Evolutionary conservation across 2,329 filamentous ascomycete species (phyloP).

Genomic region (Bipolaris gigantea): DNA sequence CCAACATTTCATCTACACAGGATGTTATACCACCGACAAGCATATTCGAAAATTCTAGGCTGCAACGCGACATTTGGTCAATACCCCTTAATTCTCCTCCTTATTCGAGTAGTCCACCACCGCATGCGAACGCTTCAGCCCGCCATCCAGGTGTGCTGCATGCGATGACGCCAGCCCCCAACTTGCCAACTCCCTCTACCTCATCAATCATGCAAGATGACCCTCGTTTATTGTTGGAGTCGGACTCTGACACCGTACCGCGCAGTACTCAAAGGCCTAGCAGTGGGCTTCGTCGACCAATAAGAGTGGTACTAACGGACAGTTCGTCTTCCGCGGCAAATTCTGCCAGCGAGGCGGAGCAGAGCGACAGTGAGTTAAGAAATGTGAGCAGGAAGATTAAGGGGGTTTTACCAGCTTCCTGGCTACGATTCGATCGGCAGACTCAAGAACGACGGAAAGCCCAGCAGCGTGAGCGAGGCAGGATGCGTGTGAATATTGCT

Average conservation of each 20-base stretch:
- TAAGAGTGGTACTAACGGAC: conserved; percentile 24
- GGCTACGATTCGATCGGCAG: conserved; percentile 52
- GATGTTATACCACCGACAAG: conserved; percentile 8
- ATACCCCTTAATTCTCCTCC: conserved; percentile 51
- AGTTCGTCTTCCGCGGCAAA: conserved; percentile 23
- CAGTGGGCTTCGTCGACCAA: conserved; percentile 14
- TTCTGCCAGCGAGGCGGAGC: conserved; percentile 34
- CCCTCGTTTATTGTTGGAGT: conserved; percentile 13
- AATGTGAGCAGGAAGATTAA: conserved; percentile 48
- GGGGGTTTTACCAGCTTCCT: conserved; percentile 55
- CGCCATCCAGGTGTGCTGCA: conserved; percentile 6
- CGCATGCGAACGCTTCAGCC: conserved; percentile 9
- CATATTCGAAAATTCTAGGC: conserved; percentile 7
- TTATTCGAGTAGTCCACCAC: conserved; percentile 36
- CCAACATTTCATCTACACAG: conserved; percentile 21
- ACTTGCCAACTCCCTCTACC: conserved; percentile 37
- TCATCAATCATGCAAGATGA: conserved; percentile 35
- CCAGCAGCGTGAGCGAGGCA: conserved; percentile 21
- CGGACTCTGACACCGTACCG: conserved; percentile 28
- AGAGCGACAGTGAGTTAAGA: conserved; percentile 37
- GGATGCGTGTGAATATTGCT: conserved; percentile 9
- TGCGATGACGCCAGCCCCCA: conserved; percentile 13
- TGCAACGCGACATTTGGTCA: conserved; percentile 36
- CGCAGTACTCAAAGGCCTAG: conserved; percentile 17
- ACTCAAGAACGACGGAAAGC: conserved; percentile 32